Evolutionary conservation across 352 stramenopile genomes (phyloP), one percentile per base, ranked within the genome.

Genomic region (Phytophthora kernoviae): DNA sequence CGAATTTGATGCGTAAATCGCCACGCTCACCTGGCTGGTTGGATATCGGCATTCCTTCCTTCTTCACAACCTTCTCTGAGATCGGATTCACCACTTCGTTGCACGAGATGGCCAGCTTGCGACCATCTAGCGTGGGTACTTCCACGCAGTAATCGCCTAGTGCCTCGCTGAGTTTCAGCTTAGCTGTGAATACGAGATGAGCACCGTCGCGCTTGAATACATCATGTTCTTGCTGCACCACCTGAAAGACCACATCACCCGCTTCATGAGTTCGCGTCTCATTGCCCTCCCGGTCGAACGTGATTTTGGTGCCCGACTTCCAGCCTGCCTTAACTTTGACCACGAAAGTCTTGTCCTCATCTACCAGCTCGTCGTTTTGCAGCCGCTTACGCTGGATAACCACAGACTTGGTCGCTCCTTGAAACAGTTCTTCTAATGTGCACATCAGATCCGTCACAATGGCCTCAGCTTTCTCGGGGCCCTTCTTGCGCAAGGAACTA

Each of bases 101-200:
- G 53, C 95, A 96, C 22, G 92, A 89, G 32, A 99, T 91, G 21
- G 80, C 84, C 51, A 99, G 94, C 62, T 97, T 87, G 21, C 96
- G 90, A 24, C 92, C 93, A 62, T 99, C 97, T 15, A 99, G 70
- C 58, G 98, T 98, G n/a, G 79, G 91, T n/a, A 99, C 87, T 39
- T 96, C 77, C 2, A 98, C 79, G 49, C 75, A 96, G 63, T 96
- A 98, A 63, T 98, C 96, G 39, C 94, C 76, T 53, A 99, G 88
- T 26, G 96, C 96, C 65, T 99, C 95, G 27, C 96, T 96, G 7
- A 99, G 85, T 48, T 94, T 96, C 58, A 99, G 90, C 62, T 96
- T 96, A 46, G 96, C 91, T 4, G 76, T 96, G 62, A 91, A 97
- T 42, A 98, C 84, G 22, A 99, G 77, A 59, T 98, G 81, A 51